Percentiles rank a stretch among this genome's conserved stretches.
These are phyloP conservation scores for Arachnopeziza araneosa DNA, from an alignment of 2,329 filamentous ascomycete species.

Conservation along the genomic window DNA sequence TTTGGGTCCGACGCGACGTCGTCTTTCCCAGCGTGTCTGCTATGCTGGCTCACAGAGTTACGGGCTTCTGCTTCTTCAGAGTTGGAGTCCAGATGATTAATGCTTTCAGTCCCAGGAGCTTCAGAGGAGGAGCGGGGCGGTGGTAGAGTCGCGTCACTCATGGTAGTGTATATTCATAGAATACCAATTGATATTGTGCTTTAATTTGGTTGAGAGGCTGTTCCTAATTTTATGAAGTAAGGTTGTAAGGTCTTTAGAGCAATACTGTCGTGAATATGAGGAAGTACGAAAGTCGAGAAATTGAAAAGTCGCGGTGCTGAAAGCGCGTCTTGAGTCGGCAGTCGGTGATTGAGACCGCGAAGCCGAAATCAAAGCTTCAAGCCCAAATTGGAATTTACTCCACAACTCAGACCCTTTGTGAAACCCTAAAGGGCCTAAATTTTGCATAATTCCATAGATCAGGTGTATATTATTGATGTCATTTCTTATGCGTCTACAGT, in stretches of 20 bases:
- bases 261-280: not conserved
- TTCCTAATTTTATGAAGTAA: not conserved
- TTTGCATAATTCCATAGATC: too few relatives aligned
- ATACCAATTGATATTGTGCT: conserved; percentile 11
- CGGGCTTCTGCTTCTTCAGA: conserved; percentile 18
- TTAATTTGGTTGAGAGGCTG: conserved; percentile 11
- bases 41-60: conserved; percentile 10
- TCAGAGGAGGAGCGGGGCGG: conserved; percentile 24
- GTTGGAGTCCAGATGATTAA: conserved; percentile 14
- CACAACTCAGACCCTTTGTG: too few relatives aligned
- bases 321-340: not conserved
- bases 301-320: not conserved
- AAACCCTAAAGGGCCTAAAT: too few relatives aligned
- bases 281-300: not conserved
- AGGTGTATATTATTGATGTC: too few relatives aligned
- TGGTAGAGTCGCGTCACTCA: conserved; percentile 31
- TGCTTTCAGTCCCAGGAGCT: conserved; percentile 9
- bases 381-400: not conserved
- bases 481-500: too few relatives aligned
- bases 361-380: not conserved
- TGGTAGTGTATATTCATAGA: conserved; percentile 23
- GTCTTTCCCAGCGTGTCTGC: conserved; percentile 14
- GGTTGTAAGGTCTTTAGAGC: not conserved
- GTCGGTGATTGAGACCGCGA: not conserved
- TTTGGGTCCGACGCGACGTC: conserved; percentile 17